Base-by-base conservation (phyloP, 1,284 basidiomycete genomes). In the Vanrija sp. region DNA sequence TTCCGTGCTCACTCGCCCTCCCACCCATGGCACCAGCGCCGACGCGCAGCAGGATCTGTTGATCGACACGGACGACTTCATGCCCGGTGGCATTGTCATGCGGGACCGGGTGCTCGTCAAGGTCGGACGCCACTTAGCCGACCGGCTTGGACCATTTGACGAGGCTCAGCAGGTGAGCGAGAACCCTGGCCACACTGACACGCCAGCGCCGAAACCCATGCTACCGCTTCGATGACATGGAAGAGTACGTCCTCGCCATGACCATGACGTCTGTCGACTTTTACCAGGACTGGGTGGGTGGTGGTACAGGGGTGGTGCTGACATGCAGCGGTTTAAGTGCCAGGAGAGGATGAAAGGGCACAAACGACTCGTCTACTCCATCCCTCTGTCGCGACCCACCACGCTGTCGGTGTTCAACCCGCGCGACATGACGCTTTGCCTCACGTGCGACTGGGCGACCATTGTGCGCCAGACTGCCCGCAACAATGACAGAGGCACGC, bases 161-260 rank as follows among this genome's bases (percentile, higher is more conserved):
- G 73, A 76, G 50, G 51, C 41, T 20, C 47, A 53, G 6, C 64
- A 68, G 57, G 69, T 68, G 53, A 49, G 67, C 49, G 5, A n/a
- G 22, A 36, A 25, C 4, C 19, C 4, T 24, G 4, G 16, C 49
- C 10, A 45, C 5, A 35, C 37, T 48, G 24, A 57, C 36, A 8
- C 45, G 1, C 6, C 51, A 76, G 66, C 53, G 72, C 6, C 60
- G 67, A 5, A 64, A 54, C 31, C 74, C 74, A 3, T 75, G 71
- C 44, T 53, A 61, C 7, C 60, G 69, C 7, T 47, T 71, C 19
- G 71, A 75, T 2, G 51, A 51, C 1, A 42, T 72, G 38, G 69
- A 74, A 53, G 73, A 76, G 53, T 76, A 70, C 36, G 59, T 75
- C 18, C 69, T 71, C 1, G 57, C 65, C 67, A 24, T 73, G 67